A percentile compares a stretch with the other conserved stretches of the same genome.
Conservation (phyloP, 495 filamentous ascomycete species). For the Evernia prunastri region DNA sequence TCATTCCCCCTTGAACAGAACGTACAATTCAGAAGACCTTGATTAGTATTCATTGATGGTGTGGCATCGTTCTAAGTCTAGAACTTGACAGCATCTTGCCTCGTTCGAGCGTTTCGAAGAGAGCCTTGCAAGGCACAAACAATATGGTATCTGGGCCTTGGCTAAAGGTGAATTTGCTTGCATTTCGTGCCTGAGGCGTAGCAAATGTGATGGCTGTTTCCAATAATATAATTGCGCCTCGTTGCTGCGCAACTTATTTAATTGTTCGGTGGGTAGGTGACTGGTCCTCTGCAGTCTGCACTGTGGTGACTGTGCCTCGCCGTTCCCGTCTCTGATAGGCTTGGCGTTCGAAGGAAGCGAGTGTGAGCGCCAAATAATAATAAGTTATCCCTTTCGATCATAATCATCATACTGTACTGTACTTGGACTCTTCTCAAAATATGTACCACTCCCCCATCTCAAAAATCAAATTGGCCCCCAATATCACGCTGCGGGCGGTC, state of each 20-base stretch:
- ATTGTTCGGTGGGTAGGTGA: neutral
- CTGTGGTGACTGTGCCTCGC: slow-evolving; percentile 1
- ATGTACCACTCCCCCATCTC: neutral
- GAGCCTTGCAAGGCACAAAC: neutral
- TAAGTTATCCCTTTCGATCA: too few relatives aligned
- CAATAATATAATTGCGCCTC: neutral
- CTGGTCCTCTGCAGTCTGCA: too few relatives aligned
- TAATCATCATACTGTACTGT: too few relatives aligned
- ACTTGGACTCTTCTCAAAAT: too few relatives aligned
- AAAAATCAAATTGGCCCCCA: neutral
- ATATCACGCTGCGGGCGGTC: neutral
- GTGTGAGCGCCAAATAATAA: neutral
- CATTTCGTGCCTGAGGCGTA: neutral
- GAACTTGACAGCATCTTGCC: neutral
- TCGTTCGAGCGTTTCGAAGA: neutral
- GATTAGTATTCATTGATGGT: neutral
- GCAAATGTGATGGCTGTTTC: neutral
- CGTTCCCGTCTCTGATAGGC: neutral
- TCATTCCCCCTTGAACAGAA: neutral
- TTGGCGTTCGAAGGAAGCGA: neutral
- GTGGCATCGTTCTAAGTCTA: neutral
- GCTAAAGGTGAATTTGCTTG: neutral
- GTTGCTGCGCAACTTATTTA: neutral
- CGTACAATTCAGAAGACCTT: neutral
- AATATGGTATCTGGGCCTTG: neutral